Base-by-base conservation (phyloP, 164 flowering plant species). In the Litsea cubeba region DNA sequence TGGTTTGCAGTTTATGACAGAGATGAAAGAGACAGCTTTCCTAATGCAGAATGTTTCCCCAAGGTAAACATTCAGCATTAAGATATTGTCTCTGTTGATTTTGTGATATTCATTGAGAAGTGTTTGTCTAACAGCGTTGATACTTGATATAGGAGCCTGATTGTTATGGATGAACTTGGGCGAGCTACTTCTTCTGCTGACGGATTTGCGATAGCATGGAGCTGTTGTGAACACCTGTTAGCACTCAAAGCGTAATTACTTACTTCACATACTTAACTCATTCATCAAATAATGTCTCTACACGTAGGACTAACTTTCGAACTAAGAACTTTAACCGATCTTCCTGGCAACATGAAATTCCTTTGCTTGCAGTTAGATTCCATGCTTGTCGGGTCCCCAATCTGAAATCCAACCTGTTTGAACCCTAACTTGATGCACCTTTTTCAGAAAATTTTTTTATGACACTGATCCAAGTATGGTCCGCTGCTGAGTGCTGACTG, bases 1-100 rank as follows among this genome's bases (percentile, higher is more conserved):
- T n/a, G 12, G 46, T 81, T 71, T 78, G 68, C 90, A 95, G 98
- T 94, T 96, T 80, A 92, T 96, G 99, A 96, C 97, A 71, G 99
- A 96, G 88, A 96, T 96, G 99, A 92, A 85, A 83, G 99, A 96
- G 85, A 93, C 97, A 35, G 97, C 98, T 78, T 96, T 92, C 82
- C 72, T 94, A 72, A 86, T 96, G 97, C 99, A 96, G 80, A 96
- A 92, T 85, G 86, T 88, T 76, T 82, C 99, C 58, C 78, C 81
- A 68, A 89, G 94, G 99, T 96, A 79, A 70, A 66, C 46, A 14
- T 30, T 26, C 46, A 12, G 12, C 69, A 26, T 30, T 66, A 20
- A 66, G 49, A 12, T 40, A 35, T 12, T 65, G 28, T 65, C 22
- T 32, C 70, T 7, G 0, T 32, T 68, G 11, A 70, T 11, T 67